A percentile compares a stretch with the other conserved stretches of the same genome.
Evolutionary conservation across 1,284 basidiomycete genomes (phyloP).

Genomic region (Cryptococcus amylolentus): DNA sequence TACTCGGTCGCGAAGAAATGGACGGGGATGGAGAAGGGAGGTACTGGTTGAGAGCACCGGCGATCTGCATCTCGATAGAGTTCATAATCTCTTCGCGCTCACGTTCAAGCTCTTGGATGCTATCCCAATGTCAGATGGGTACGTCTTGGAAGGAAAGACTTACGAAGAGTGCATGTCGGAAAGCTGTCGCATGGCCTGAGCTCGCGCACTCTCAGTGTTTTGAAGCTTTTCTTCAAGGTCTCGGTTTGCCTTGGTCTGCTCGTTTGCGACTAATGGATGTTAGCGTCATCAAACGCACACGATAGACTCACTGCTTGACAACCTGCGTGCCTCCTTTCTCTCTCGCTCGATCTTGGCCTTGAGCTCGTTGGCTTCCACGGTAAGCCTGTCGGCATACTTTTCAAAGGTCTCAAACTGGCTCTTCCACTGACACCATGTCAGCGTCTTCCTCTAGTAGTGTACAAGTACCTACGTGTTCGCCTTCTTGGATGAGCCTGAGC

Average conservation of each 20-base stretch:
- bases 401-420: constrained; percentile 52
- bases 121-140: background rate
- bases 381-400: constrained; percentile 50
- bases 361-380: constrained; percentile 50
- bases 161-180: constrained; percentile 48
- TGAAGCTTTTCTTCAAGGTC: constrained; percentile 39
- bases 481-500: constrained; percentile 51
- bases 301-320: constrained; percentile 34
- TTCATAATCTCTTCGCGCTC: constrained; percentile 48
- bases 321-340: constrained; percentile 46
- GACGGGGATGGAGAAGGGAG: constrained; percentile 3
- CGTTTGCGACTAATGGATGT: constrained; percentile 19
- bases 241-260: constrained; percentile 36
- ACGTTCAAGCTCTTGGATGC: constrained; percentile 46
- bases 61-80: constrained; percentile 44
- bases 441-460: background rate
- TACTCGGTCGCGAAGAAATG: constrained; percentile 6
- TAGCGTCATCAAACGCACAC: background rate
- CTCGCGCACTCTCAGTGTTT: constrained; percentile 43
- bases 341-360: constrained; percentile 51
- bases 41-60: constrained; percentile 27
- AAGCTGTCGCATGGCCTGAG: constrained; percentile 47
- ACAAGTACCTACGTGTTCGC: constrained; percentile 41
- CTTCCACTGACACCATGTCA: constrained; percentile 43
- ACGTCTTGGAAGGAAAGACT: constrained; percentile 6